Conservation (phyloP, 345 rosid species). For the Arabis alpina region DNA sequence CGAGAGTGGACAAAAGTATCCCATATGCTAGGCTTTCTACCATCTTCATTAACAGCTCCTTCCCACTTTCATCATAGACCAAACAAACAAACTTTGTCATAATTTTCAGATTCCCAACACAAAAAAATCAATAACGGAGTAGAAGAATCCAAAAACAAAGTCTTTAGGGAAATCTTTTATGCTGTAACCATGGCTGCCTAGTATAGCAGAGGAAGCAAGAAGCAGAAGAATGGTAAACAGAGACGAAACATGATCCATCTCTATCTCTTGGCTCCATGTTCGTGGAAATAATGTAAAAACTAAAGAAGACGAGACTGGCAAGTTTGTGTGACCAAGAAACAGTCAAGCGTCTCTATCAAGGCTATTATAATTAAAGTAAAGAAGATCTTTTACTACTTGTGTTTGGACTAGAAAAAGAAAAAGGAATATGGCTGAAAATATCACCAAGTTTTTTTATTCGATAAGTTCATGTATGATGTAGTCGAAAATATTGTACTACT, state of each 20-base stretch:
- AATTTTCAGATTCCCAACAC: background rate
- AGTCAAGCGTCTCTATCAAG: too few species aligned
- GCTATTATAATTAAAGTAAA: too few species aligned
- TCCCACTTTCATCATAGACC: constrained; percentile 36
- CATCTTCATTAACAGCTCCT: constrained; percentile 50
- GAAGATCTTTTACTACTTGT: too few species aligned
- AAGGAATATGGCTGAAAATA: too few species aligned
- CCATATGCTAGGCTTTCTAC: constrained; percentile 52
- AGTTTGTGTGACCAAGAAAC: too few species aligned
- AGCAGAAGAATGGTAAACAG: background rate
- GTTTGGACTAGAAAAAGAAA: too few species aligned
- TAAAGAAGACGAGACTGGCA: too few species aligned
- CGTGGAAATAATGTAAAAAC: too few species aligned
- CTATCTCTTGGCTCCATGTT: background rate
- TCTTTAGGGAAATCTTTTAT: constrained; percentile 55
- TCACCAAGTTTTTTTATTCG: too few species aligned
- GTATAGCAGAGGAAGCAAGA: background rate
- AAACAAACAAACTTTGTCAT: background rate
- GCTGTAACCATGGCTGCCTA: constrained; percentile 35
- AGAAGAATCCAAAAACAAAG: constrained; percentile 41
- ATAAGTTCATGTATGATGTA: too few species aligned
- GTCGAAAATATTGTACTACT: too few species aligned
- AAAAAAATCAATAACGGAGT: too few species aligned
- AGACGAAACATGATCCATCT: background rate
- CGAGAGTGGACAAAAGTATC: constrained; percentile 55